Percentiles rank a stretch among this genome's conserved stretches.
Conservation (phyloP, 2,329 filamentous ascomycete species). For the Leptographium flavum region DNA sequence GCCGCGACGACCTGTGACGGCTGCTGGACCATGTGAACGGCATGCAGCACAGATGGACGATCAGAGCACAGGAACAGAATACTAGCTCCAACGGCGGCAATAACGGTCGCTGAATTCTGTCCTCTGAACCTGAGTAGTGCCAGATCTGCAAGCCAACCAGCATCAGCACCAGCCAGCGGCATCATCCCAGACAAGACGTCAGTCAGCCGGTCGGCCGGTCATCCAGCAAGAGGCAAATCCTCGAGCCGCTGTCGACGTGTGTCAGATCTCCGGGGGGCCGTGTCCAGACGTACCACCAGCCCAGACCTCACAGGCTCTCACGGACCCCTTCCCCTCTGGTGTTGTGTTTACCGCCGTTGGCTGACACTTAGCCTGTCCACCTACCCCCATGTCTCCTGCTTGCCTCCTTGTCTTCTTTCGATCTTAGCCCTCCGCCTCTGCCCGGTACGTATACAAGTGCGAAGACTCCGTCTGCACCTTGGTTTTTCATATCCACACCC, state of each 20-base stretch:
- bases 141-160: too few species aligned
- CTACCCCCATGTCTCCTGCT: not conserved
- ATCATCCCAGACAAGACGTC: too few species aligned
- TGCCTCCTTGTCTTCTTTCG: not conserved
- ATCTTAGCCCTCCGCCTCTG: not conserved
- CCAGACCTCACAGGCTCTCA: not conserved
- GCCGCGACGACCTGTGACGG: too few species aligned
- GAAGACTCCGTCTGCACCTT: not conserved
- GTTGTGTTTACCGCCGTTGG: too few species aligned
- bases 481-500: not conserved
- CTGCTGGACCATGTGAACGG: not conserved
- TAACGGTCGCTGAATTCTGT: not conserved
- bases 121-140: not conserved
- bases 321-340: too few species aligned
- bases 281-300: not conserved
- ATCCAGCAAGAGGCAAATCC: too few species aligned
- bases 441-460: too few species aligned
- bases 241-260: not conserved
- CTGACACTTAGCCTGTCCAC: not conserved
- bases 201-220: too few species aligned
- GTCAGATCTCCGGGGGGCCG: not conserved
- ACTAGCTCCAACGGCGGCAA: not conserved
- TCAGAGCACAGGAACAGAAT: not conserved
- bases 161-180: too few species aligned
- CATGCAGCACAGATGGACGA: not conserved